Conservation (phyloP, 2,329 filamentous ascomycete genomes). For the Graphiopsis chlorocephala region DNA sequence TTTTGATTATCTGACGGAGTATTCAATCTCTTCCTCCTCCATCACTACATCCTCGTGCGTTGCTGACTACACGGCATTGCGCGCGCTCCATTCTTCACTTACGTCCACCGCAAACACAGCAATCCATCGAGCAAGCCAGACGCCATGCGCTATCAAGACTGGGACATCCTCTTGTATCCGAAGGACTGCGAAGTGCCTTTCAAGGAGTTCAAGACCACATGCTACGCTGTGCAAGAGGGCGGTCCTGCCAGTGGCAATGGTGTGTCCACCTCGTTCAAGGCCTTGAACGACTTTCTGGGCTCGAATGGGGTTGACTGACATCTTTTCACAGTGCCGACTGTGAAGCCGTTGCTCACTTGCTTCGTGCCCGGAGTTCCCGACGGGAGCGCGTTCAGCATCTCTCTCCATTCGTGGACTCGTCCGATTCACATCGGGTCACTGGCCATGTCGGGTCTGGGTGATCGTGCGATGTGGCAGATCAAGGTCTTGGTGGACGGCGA, state of each 20-base stretch:
- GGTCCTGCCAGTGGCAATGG: background rate
- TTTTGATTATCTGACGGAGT: background rate
- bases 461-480: conserved; percentile 45
- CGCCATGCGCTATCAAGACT: conserved; percentile 77
- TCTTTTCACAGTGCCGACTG: background rate
- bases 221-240: conserved; percentile 58
- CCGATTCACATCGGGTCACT: background rate
- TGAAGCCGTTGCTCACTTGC: conserved; percentile 52
- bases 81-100: conserved; percentile 11
- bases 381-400: conserved; percentile 65
- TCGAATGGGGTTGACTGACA: background rate
- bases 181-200: conserved; percentile 56
- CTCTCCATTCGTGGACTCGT: conserved; percentile 66
- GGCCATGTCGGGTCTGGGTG: conserved; percentile 31
- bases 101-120: conserved; percentile 1
- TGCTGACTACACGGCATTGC: background rate
- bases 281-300: background rate
- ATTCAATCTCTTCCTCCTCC: background rate
- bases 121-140: background rate
- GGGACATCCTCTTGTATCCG: conserved; percentile 82
- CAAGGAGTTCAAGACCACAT: conserved; percentile 79
- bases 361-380: conserved; percentile 65
- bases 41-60: background rate
- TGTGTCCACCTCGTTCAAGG: background rate
- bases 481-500: conserved; percentile 67